phyloP scores from a whole-genome alignment of 805 yeast genomes.

The Saturnispora gosingensis region DNA sequence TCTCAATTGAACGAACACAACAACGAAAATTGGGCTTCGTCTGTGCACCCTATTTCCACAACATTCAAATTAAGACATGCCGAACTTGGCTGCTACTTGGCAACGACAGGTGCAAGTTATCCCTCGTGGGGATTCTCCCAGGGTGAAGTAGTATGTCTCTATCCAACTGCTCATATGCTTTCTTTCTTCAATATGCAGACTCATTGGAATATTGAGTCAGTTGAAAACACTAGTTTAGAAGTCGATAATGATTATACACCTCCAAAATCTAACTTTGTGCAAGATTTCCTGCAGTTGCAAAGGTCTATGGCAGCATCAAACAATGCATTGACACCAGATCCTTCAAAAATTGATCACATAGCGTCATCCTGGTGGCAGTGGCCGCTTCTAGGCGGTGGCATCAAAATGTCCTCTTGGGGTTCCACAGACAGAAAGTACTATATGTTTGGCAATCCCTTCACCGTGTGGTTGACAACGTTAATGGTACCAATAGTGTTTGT shows the following conservation, averaged over 20 bases:
- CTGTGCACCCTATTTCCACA: slow-evolving; percentile 73
- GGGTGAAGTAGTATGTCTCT: slow-evolving; percentile 74
- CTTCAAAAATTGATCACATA: slow-evolving; percentile 58
- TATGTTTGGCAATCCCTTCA: slow-evolving; percentile 40
- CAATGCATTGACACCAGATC: slow-evolving; percentile 73
- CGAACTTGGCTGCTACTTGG: slow-evolving; percentile 71
- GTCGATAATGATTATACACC: slow-evolving; percentile 27
- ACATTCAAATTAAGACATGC: slow-evolving; percentile 67
- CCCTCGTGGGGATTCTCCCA: slow-evolving; percentile 99
- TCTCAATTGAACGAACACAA: slow-evolving; percentile 21
- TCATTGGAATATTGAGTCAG: slow-evolving; percentile 78
- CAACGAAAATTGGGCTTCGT: slow-evolving; percentile 35
- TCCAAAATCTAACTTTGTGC: slow-evolving; percentile 47
- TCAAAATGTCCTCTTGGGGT: slow-evolving; percentile 73
- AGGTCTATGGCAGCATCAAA: slow-evolving; percentile 79
- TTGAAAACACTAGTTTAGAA: slow-evolving; percentile 41
- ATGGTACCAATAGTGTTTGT: slow-evolving; percentile 2
- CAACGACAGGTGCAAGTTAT: slow-evolving; percentile 69
- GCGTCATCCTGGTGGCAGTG: slow-evolving; percentile 80
- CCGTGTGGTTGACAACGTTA: slow-evolving; percentile 20
- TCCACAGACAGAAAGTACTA: slow-evolving; percentile 46
- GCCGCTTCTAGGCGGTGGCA: slow-evolving; percentile 61
- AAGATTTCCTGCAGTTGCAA: slow-evolving; percentile 64
- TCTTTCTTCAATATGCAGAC: slow-evolving; percentile 44
- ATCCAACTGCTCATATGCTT: slow-evolving; percentile 25